Percentiles rank a stretch among this genome's conserved stretches.
Conservation (phyloP, 2,329 filamentous ascomycete genomes). For the Xylariaceae sp. region DNA sequence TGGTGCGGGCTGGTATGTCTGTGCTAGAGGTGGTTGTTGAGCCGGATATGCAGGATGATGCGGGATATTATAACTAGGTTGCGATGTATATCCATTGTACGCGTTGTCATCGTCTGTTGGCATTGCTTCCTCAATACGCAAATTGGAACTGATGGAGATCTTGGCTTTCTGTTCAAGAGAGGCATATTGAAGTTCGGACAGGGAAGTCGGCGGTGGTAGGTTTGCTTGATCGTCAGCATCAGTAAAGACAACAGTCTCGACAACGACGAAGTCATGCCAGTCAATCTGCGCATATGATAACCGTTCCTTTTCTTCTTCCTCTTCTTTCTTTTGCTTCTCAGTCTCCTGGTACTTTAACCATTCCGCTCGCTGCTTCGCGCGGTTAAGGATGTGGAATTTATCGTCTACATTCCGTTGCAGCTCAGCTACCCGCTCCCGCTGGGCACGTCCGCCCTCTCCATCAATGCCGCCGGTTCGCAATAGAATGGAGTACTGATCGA, state of each 20-base stretch:
- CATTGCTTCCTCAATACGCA: slow-evolving; percentile 93
- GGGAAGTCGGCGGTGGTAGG: slow-evolving; percentile 81
- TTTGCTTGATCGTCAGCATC: slow-evolving; percentile 82
- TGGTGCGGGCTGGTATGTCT: slow-evolving; percentile 35
- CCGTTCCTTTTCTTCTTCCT: slow-evolving; percentile 78
- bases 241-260: slow-evolving; percentile 90
- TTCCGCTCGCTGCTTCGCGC: slow-evolving; percentile 80
- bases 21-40: slow-evolving; percentile 38
- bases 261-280: slow-evolving; percentile 96
- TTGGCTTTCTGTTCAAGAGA: slow-evolving; percentile 93
- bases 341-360: slow-evolving; percentile 80
- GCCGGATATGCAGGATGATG: slow-evolving; percentile 41
- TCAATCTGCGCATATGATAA: slow-evolving; percentile 79
- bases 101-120: slow-evolving; percentile 69
- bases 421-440: slow-evolving; percentile 67
- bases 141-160: slow-evolving; percentile 74
- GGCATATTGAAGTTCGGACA: slow-evolving; percentile 88
- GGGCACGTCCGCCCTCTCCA: slow-evolving; percentile 61
- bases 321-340: slow-evolving; percentile 84
- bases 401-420: slow-evolving; percentile 72
- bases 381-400: slow-evolving; percentile 72
- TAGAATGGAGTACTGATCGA: slow-evolving; percentile 88
- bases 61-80: slow-evolving; percentile 39
- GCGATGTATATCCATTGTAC: slow-evolving; percentile 46
- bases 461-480: slow-evolving; percentile 64